Base-by-base conservation (phyloP, 148 eudicot species). In the Polygonum aviculare region DNA sequence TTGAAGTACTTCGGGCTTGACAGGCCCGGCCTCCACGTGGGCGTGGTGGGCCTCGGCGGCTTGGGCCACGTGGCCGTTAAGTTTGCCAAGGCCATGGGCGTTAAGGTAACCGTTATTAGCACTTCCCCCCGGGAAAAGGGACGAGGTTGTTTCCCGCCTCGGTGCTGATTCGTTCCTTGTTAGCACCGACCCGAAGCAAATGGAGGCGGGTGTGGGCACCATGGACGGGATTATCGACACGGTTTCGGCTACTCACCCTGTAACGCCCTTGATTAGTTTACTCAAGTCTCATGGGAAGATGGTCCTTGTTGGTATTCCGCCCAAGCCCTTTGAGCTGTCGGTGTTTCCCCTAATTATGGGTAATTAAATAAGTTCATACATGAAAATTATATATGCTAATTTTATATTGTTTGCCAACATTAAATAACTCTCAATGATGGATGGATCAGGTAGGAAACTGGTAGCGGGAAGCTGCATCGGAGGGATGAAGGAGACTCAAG, bases 51-150 rank as follows among this genome's bases (percentile, higher is more conserved):
- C 10, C 84, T 94, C 0, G 98, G 97, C 6, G 98, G 98, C 0
- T 78, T 94, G 0, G 98, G 98, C 8, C 98, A 94, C 73, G 82
- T 94, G 0, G 97, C 97, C 0, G 90, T 92, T 5, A 94, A 94
- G 80, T 86, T 94, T 5, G 98, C 83, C 9, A 94, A 90, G 86
- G 92, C 93, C 0, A 89, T 94, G 21, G 94, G 91, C 0, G 92
- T 89, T 83, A 90, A 89, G 74, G 96, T 94, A 9, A 90, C 97
- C 2, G 84, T 92, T 39, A 92, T 94, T 14, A 94, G 98, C 80
- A 94, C 98, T 41, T 90, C 98, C 12, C n/a, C 85, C 96, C 0
- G 86, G 88, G 21, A 94, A 94, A 75, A 90, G 90, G 79, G 31
- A 69, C 0, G 98, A 94, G 79, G 93, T 96, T 36, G 82, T 57